Evolutionary conservation across 345 rosid species (phyloP).

Genomic region (Arabidopsis arenosa): DNA sequence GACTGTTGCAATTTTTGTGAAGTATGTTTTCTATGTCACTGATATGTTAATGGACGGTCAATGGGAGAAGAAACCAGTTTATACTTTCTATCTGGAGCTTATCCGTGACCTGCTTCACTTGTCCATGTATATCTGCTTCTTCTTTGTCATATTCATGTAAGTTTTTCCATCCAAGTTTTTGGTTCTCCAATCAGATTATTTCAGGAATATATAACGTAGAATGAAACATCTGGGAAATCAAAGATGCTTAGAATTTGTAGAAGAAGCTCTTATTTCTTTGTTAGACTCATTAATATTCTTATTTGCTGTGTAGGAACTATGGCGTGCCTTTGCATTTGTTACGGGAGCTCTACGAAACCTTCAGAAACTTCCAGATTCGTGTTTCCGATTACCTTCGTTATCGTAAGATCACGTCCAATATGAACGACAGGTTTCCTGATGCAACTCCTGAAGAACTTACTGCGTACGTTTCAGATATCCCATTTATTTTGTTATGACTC

Average conservation of each 20-base stretch:
- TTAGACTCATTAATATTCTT: not conserved
- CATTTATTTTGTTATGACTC: conserved; percentile 8
- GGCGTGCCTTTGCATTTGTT: conserved; percentile 96
- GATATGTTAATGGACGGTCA: conserved; percentile 99
- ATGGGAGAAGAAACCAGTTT: conserved; percentile 94
- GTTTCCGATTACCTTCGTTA: conserved; percentile 93
- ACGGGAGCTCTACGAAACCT: conserved; percentile 96
- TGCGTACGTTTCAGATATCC: conserved; percentile 59
- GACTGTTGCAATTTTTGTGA: conserved; percentile 83
- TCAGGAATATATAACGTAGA: not conserved
- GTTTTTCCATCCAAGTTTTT: conserved; percentile 40
- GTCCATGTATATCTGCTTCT: conserved; percentile 95
- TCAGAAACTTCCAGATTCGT: conserved; percentile 91
- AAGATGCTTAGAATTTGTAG: conserved; percentile 8
- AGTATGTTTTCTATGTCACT: conserved; percentile 83
- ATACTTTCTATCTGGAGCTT: conserved; percentile 94
- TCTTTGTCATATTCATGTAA: conserved; percentile 95
- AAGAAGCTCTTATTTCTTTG: conserved; percentile 4
- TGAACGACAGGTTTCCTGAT: conserved; percentile 96
- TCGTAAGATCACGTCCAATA: conserved; percentile 92
- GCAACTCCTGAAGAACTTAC: conserved; percentile 92
- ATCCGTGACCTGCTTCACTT: conserved; percentile 96
- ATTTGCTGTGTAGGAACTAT: conserved; percentile 68
- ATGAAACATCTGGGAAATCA: conserved; percentile 5
- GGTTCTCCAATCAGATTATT: not conserved